Evolutionary conservation across 495 filamentous ascomycete species (phyloP).

Genomic region (Penicillium pulvis): DNA sequence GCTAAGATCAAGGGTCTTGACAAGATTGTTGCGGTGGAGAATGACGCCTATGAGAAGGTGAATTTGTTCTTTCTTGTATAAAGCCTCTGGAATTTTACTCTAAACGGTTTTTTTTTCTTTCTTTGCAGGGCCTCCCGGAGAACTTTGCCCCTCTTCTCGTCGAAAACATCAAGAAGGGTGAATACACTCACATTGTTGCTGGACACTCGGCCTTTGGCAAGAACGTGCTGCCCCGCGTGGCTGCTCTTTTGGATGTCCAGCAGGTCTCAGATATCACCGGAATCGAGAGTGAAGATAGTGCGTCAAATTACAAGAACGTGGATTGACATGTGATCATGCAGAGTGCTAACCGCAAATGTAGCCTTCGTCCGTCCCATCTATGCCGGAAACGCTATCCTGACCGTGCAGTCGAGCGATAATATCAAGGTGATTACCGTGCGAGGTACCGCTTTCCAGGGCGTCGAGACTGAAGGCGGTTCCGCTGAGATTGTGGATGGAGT

Average conservation of each 20-base stretch:
- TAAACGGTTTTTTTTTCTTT: conserved; percentile 8
- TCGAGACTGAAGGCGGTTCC: conserved; percentile 51
- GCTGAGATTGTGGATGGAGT: conserved; percentile 50
- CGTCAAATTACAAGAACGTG: conserved; percentile 22
- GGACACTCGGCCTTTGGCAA: conserved; percentile 97
- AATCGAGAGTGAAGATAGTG: conserved; percentile 86
- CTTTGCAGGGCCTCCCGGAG: conserved; percentile 77
- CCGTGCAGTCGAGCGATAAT: conserved; percentile 85
- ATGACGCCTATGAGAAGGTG: conserved; percentile 90
- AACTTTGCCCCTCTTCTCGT: conserved; percentile 92
- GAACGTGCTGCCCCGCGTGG: conserved; percentile 89
- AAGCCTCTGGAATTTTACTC: background rate
- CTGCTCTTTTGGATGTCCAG: conserved; percentile 90
- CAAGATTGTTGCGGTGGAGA: conserved; percentile 88
- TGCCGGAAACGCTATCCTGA: conserved; percentile 94
- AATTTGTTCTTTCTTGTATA: background rate
- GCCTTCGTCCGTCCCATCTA: conserved; percentile 96
- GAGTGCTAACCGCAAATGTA: conserved; percentile 30
- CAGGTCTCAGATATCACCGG: conserved; percentile 89
- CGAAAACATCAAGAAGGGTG: conserved; percentile 93
- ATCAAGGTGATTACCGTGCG: conserved; percentile 91
- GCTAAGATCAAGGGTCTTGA: conserved; percentile 88
- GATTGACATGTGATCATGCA: conserved; percentile 24
- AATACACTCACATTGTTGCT: conserved; percentile 86
- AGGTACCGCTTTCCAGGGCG: conserved; percentile 78